Evolutionary conservation across 1,284 basidiomycete genomes (phyloP).

Genomic region (Omphalotus olearius): DNA sequence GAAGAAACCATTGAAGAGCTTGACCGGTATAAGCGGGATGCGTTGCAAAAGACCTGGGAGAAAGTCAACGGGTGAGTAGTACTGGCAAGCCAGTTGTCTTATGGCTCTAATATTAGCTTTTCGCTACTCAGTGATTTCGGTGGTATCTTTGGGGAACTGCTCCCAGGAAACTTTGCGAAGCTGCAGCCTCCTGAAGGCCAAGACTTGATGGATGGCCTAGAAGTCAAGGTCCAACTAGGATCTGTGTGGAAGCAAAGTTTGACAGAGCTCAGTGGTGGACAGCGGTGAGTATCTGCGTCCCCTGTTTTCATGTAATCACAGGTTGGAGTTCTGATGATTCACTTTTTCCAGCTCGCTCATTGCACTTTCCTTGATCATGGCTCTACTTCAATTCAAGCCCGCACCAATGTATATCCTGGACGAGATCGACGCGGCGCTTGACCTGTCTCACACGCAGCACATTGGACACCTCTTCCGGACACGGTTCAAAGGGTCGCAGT

Average conservation of each 20-base stretch:
- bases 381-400: conserved; percentile 96
- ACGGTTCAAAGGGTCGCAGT: conserved; percentile 97
- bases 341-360: conserved; percentile 77
- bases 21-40: conserved; percentile 92
- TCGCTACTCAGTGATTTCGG: conserved; percentile 79
- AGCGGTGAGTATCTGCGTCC: conserved; percentile 58
- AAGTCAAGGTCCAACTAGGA: conserved; percentile 95
- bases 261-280: conserved; percentile 96
- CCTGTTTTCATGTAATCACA: neutral
- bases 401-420: conserved; percentile 99
- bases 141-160: conserved; percentile 90
- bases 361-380: conserved; percentile 96
- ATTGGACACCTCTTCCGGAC: conserved; percentile 96
- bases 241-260: conserved; percentile 96
- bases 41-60: conserved; percentile 91
- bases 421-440: conserved; percentile 96
- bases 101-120: neutral
- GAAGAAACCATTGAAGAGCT: conserved; percentile 92
- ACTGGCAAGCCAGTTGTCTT: neutral
- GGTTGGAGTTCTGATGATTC: neutral
- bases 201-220: conserved; percentile 92
- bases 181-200: conserved; percentile 91
- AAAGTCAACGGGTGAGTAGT: conserved; percentile 83
- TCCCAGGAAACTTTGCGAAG: conserved; percentile 97
- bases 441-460: conserved; percentile 94